Percentiles rank a stretch among this genome's conserved stretches.
Evolutionary conservation across 345 rosid species (phyloP).

Genomic region (Cardamine resedifolia): DNA sequence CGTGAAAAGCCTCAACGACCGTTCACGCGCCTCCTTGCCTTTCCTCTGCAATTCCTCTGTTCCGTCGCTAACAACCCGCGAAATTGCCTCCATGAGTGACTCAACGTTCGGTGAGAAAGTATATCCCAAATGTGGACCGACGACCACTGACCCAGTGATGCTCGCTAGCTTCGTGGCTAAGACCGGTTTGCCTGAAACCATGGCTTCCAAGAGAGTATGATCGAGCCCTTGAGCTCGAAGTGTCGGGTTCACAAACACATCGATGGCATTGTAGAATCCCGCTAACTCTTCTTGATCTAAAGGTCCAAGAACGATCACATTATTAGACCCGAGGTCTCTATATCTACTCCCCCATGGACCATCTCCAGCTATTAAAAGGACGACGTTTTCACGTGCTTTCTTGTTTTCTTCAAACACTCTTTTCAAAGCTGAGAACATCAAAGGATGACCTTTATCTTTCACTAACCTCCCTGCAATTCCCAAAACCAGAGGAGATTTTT

Average conservation of each 20-base stretch:
- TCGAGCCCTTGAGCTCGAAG: constrained; percentile 91
- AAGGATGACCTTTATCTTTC: constrained; percentile 82
- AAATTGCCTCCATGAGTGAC: constrained; percentile 58
- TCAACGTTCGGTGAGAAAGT: constrained; percentile 67
- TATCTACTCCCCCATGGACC: constrained; percentile 95
- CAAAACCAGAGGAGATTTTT: constrained; percentile 42
- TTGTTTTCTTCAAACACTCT: constrained; percentile 57
- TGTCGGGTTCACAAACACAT: constrained; percentile 83
- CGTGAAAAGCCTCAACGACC: constrained; percentile 69
- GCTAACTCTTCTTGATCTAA: constrained; percentile 69
- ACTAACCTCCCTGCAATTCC: constrained; percentile 95
- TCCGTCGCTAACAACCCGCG: constrained; percentile 57
- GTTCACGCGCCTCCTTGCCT: constrained; percentile 61
- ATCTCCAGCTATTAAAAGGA: constrained; percentile 81
- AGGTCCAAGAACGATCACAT: constrained; percentile 73
- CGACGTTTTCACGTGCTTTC: constrained; percentile 44
- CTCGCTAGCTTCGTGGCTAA: constrained; percentile 86
- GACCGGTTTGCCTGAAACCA: constrained; percentile 75
- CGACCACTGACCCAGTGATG: constrained; percentile 73
- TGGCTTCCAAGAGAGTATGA: constrained; percentile 89
- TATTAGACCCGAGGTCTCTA: constrained; percentile 58
- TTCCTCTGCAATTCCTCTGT: constrained; percentile 57
- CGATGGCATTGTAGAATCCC: constrained; percentile 79
- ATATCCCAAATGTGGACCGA: constrained; percentile 63
- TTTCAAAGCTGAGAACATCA: constrained; percentile 74